Conservation (phyloP, 2,329 filamentous ascomycete genomes). For the Biscogniauxia marginata region DNA sequence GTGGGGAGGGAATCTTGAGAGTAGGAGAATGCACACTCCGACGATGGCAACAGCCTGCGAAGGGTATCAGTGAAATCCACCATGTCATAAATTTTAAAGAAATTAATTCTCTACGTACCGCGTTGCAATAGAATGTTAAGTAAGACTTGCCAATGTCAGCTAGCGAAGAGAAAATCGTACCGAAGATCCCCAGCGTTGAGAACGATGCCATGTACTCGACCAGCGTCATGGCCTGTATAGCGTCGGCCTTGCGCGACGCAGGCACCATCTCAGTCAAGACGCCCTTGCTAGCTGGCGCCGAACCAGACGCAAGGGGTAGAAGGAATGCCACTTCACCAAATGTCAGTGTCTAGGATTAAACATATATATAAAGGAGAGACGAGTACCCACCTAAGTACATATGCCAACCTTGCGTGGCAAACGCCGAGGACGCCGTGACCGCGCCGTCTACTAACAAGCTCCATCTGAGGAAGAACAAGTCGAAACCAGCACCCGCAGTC, state of each 20-base stretch:
- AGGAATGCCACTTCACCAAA: slow-evolving; percentile 26
- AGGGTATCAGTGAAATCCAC: neutral
- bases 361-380: neutral
- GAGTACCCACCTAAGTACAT: slow-evolving; percentile 24
- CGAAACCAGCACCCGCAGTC: slow-evolving; percentile 21
- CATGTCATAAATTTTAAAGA: too few species aligned
- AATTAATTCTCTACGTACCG: too few species aligned
- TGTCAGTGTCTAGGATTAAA: neutral
- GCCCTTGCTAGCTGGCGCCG: slow-evolving; percentile 25
- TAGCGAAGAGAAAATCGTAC: slow-evolving; percentile 24
- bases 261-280: slow-evolving; percentile 27
- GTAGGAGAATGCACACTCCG: slow-evolving; percentile 18
- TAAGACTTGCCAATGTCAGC: slow-evolving; percentile 21
- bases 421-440: slow-evolving; percentile 22
- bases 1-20: slow-evolving; percentile 21
- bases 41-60: slow-evolving; percentile 22
- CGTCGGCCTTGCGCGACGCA: slow-evolving; percentile 20
- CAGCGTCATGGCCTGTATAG: slow-evolving; percentile 26
- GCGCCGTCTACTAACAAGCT: slow-evolving; percentile 24
- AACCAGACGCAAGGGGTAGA: slow-evolving; percentile 26
- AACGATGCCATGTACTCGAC: slow-evolving; percentile 22
- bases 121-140: slow-evolving; percentile 27
- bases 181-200: slow-evolving; percentile 24
- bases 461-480: slow-evolving; percentile 25
- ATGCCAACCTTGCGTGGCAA: slow-evolving; percentile 23